phyloP scores from a whole-genome alignment of 2,329 filamentous ascomycete genomes.

The Fusarium verticillioides region DNA sequence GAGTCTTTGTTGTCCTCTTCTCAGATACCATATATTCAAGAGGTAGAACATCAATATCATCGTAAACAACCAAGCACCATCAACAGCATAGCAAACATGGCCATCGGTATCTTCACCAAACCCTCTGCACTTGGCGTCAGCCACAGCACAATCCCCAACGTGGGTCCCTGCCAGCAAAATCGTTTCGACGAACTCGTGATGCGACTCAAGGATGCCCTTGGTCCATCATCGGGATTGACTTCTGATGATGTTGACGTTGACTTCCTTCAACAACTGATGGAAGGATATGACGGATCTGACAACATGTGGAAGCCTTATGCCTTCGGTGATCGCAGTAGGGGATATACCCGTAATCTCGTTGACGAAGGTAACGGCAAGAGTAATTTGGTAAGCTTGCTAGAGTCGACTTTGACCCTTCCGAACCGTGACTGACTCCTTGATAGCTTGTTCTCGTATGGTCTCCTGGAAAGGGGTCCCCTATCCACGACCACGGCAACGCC shows the following conservation, averaged over 20 bases:
- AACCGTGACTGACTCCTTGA: slow-evolving; percentile 30
- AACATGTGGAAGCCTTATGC: slow-evolving; percentile 81
- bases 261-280: slow-evolving; percentile 78
- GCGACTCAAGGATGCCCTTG: slow-evolving; percentile 78
- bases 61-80: slow-evolving; percentile 22
- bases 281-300: slow-evolving; percentile 74
- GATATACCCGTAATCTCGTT: slow-evolving; percentile 89
- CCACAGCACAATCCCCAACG: slow-evolving; percentile 34
- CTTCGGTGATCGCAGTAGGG: slow-evolving; percentile 73
- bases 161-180: slow-evolving; percentile 49
- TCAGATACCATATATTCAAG: slow-evolving; percentile 13
- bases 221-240: slow-evolving; percentile 82
- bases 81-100: slow-evolving; percentile 47
- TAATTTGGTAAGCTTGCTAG: slow-evolving; percentile 68
- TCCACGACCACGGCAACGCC: slow-evolving; percentile 89
- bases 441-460: slow-evolving; percentile 91
- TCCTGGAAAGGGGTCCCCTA: slow-evolving; percentile 82
- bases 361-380: slow-evolving; percentile 87
- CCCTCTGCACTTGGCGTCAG: slow-evolving; percentile 23
- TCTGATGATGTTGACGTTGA: slow-evolving; percentile 83
- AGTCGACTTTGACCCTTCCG: slow-evolving; percentile 14
- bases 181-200: slow-evolving; percentile 77
- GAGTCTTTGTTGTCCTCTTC: slow-evolving; percentile 42
- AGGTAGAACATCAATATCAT: slow-evolving; percentile 20
- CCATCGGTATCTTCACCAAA: slow-evolving; percentile 49